Percentiles rank a stretch among this genome's conserved stretches.
Evolutionary conservation across 2,329 filamentous ascomycete species (phyloP).

Genomic region (Coleophoma crateriformis): DNA sequence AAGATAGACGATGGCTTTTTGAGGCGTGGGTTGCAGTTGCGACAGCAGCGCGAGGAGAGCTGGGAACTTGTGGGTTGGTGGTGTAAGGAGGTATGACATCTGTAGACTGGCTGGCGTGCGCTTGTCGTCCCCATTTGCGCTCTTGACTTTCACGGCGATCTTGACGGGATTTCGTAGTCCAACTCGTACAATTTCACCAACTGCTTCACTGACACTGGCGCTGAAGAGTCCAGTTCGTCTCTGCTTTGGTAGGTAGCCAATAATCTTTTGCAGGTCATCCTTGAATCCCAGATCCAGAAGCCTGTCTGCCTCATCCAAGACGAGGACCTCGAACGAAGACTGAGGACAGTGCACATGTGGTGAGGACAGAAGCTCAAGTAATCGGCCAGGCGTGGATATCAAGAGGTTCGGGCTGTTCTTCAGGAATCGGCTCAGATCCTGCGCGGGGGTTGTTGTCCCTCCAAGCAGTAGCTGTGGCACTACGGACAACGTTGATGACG

Average conservation of each 20-base stretch:
- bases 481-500: constrained; percentile 48
- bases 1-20: constrained; percentile 85
- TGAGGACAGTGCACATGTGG: constrained; percentile 83
- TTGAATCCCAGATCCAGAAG: constrained; percentile 93
- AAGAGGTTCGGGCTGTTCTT: constrained; percentile 82
- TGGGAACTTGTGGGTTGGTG: constrained; percentile 75
- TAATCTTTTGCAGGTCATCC: constrained; percentile 79
- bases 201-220: constrained; percentile 91
- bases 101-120: constrained; percentile 88
- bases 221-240: constrained; percentile 90
- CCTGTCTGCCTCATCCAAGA: constrained; percentile 92
- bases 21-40: constrained; percentile 65
- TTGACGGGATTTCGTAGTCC: constrained; percentile 92
- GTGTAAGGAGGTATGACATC: constrained; percentile 76
- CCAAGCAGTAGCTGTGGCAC: constrained; percentile 86
- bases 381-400: constrained; percentile 83
- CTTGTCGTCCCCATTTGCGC: constrained; percentile 71
- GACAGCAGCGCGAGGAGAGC: constrained; percentile 66
- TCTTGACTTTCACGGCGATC: constrained; percentile 88
- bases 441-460: constrained; percentile 71
- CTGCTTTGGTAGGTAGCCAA: constrained; percentile 84
- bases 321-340: constrained; percentile 84
- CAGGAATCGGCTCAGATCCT: constrained; percentile 82
- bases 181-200: constrained; percentile 87
- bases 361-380: constrained; percentile 81